phyloP scores from a whole-genome alignment of 2,329 filamentous ascomycete genomes.

The Colletotrichum sp. region DNA sequence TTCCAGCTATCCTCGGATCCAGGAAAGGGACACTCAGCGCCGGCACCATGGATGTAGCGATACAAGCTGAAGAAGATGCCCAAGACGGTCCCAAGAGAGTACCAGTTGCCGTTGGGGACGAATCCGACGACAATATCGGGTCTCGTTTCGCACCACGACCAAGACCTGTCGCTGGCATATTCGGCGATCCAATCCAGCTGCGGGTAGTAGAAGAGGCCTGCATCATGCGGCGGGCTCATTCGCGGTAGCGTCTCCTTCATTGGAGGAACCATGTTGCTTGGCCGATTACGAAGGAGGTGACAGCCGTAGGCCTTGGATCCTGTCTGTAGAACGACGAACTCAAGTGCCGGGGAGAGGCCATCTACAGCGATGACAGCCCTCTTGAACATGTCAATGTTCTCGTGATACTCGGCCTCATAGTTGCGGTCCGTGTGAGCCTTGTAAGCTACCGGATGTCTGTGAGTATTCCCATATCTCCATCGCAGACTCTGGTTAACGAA shows the following conservation, averaged over 20 bases:
- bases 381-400: constrained; percentile 45
- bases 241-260: constrained; percentile 34
- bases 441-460: constrained; percentile 32
- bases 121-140: constrained; percentile 42
- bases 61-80: constrained; percentile 37
- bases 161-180: constrained; percentile 38
- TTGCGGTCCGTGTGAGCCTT: constrained; percentile 39
- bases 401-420: constrained; percentile 38
- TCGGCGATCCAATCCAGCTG: constrained; percentile 40
- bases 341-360: constrained; percentile 34
- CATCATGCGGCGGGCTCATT: constrained; percentile 36
- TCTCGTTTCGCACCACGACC: constrained; percentile 44
- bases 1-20: constrained; percentile 39
- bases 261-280: constrained; percentile 37
- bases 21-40: constrained; percentile 41
- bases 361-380: constrained; percentile 39
- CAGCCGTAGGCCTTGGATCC: constrained; percentile 44
- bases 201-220: constrained; percentile 44
- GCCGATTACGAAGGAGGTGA: constrained; percentile 42
- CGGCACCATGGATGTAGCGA: constrained; percentile 39
- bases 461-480: background rate
- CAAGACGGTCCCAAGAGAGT: constrained; percentile 26
- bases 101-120: constrained; percentile 44
- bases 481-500: background rate
- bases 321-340: constrained; percentile 40